phyloP scores from a whole-genome alignment of 2,329 filamentous ascomycete genomes.

The Sphaerulina musiva region DNA sequence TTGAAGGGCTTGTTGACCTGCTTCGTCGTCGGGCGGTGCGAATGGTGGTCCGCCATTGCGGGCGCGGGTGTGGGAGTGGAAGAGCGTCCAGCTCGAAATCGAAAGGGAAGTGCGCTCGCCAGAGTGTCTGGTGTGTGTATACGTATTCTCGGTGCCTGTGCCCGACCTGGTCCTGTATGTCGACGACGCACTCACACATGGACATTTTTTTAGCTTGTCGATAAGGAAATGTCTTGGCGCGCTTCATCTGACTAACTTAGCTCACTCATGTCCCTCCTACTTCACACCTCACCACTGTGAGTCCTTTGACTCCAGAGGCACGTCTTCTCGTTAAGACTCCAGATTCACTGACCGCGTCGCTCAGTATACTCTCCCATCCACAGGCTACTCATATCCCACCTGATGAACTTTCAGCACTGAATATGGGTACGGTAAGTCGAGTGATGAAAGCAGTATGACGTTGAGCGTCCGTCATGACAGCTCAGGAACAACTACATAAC shows the following conservation, averaged over 20 bases:
- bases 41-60: slow-evolving; percentile 55
- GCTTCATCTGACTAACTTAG: too few species aligned
- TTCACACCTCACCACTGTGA: too few species aligned
- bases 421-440: not conserved
- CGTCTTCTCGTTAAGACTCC: too few species aligned
- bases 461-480: not conserved
- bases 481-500: not conserved
- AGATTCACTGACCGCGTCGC: too few species aligned
- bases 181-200: too few species aligned
- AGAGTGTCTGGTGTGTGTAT: slow-evolving; percentile 15
- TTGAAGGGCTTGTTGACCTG: slow-evolving; percentile 84
- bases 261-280: too few species aligned
- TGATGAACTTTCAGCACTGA: not conserved
- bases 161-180: too few species aligned
- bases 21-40: slow-evolving; percentile 91
- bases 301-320: too few species aligned
- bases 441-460: not conserved
- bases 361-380: too few species aligned
- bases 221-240: too few species aligned
- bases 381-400: too few species aligned
- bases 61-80: slow-evolving; percentile 56
- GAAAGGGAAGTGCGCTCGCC: slow-evolving; percentile 52
- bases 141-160: not conserved
- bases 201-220: too few species aligned
- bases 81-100: slow-evolving; percentile 73